phyloP scores from a whole-genome alignment of 768 basidiomycete species.

The Lactarius akahatsu region DNA sequence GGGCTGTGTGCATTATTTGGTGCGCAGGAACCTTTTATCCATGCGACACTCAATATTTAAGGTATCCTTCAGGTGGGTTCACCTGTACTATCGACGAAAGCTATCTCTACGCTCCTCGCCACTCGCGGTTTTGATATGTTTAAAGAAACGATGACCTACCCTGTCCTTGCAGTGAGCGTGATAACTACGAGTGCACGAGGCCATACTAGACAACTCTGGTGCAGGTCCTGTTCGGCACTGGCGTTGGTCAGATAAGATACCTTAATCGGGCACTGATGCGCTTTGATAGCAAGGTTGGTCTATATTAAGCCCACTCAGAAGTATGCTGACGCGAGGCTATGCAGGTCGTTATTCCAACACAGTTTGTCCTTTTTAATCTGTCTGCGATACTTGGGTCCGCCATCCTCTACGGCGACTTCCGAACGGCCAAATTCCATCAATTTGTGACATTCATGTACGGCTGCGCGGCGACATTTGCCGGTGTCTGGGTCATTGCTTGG shows the following conservation, averaged over 20 bases:
- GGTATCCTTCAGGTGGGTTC: constrained; percentile 60
- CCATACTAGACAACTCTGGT: not conserved
- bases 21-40: constrained; percentile 35
- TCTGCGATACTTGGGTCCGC: constrained; percentile 92
- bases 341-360: constrained; percentile 87
- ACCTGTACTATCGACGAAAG: constrained; percentile 96
- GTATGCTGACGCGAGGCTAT: constrained; percentile 9
- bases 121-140: constrained; percentile 76
- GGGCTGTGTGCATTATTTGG: constrained; percentile 86
- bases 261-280: constrained; percentile 86
- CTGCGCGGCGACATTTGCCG: constrained; percentile 83
- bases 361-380: constrained; percentile 93
- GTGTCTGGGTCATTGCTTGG: constrained; percentile 87
- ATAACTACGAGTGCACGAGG: not conserved
- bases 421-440: constrained; percentile 75
- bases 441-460: constrained; percentile 85
- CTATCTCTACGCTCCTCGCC: constrained; percentile 81
- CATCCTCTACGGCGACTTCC: constrained; percentile 93
- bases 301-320: not conserved
- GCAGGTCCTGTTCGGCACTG: constrained; percentile 70
- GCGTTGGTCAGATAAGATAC: constrained; percentile 81
- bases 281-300: constrained; percentile 82
- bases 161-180: constrained; percentile 62
- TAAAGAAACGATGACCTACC: constrained; percentile 79
- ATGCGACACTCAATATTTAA: too few relatives aligned